Base-by-base conservation (phyloP, 495 filamentous ascomycete species). In the Daldinia childiae region DNA sequence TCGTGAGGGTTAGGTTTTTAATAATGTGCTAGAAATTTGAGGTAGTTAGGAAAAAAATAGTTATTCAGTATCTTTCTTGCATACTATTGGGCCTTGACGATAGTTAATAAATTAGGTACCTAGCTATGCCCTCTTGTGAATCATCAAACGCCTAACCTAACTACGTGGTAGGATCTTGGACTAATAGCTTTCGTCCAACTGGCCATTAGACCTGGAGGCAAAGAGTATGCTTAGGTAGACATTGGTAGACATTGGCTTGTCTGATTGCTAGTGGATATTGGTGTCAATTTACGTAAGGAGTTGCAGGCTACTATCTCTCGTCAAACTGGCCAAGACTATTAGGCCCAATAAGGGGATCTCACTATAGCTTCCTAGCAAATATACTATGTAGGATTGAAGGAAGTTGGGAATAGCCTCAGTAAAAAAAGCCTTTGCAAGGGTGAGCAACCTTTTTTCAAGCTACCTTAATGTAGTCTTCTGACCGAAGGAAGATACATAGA, bases 401-500 rank as follows among this genome's bases (percentile, higher is more conserved):
- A 55, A 66, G 32, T 50, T 62, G 62, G 57, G 57, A 71, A 71
- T 71, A 71, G 48, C 68, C 50, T 71, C 68, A 71, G 26, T 21
- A 17, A 41, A 50, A 50, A 17, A n/a, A 38, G 26, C 41, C 36
- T 57, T 56, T 41, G 57, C 48, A 36, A 58, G 43, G 43, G n/a
- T 48, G 3, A 48, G 43, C 43, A 48, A 48, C 43, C 9, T 48
- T 19, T 48, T 48, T 24, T 1, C 43, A 48, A 9, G 54, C 27
- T 45, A 32, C 38, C 69, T 67, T 8, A 34, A 66, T 58, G 19
- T 30, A 41, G 52, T 63, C 57, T 64, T 72, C 69, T 51, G 63
- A 34, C 55, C 59, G 58, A 67, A 39, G 34, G 50, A 62, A 48
- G 65, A 56, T 6, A 36, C 26, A 26, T 26, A 26, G 43, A 48